Percentiles rank a stretch among this genome's conserved stretches.
Evolutionary conservation across 2,329 filamentous ascomycete species (phyloP).

Genomic region (Pleoardoris graminearum): DNA sequence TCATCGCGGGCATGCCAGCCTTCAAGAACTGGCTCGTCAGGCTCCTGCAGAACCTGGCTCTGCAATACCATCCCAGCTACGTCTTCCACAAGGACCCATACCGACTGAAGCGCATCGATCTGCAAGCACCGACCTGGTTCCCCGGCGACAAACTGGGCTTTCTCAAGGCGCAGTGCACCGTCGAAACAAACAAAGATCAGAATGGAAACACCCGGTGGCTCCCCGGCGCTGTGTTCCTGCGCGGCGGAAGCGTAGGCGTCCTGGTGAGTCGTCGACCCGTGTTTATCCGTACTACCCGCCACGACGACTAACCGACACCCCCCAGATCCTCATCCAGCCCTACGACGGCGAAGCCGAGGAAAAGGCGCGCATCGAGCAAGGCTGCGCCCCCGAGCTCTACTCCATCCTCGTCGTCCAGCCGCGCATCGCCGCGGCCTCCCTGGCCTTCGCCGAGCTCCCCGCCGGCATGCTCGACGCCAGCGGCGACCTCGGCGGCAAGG

Average conservation of each 20-base stretch:
- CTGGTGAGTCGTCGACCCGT: constrained; percentile 43
- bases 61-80: constrained; percentile 52
- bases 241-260: constrained; percentile 62
- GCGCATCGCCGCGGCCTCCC: constrained; percentile 58
- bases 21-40: constrained; percentile 53
- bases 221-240: constrained; percentile 60
- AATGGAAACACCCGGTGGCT: constrained; percentile 48
- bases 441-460: constrained; percentile 60
- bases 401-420: constrained; percentile 62
- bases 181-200: constrained; percentile 54
- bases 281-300: background rate
- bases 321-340: constrained; percentile 59
- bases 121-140: constrained; percentile 61
- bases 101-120: constrained; percentile 54
- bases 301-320: background rate
- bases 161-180: constrained; percentile 58
- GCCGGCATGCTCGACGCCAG: constrained; percentile 63
- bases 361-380: constrained; percentile 34
- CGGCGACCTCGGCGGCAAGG: constrained; percentile 57
- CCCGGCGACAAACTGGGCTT: constrained; percentile 53
- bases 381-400: constrained; percentile 21
- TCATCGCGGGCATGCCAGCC: constrained; percentile 10
- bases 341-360: constrained; percentile 48
- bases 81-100: constrained; percentile 58
- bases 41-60: constrained; percentile 52